phyloP scores from a whole-genome alignment of 305 asterid species.

The Fraxinus greggii region DNA sequence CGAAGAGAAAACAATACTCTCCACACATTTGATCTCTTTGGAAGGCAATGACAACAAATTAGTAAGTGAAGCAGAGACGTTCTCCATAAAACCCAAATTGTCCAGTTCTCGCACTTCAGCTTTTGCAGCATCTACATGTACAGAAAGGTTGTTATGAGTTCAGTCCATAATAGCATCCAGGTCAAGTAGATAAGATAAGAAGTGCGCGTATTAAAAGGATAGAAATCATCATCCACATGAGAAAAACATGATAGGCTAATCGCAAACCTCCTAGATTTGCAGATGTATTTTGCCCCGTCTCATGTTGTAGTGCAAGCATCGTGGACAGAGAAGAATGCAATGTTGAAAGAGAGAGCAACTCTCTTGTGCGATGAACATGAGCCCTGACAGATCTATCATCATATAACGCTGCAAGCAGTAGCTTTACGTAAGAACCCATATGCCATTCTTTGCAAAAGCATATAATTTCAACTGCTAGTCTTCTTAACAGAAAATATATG shows the following conservation, averaged over 20 bases:
- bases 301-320: conserved; percentile 70
- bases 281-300: conserved; percentile 41
- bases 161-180: conserved; percentile 5
- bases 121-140: conserved; percentile 54
- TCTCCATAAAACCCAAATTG: conserved; percentile 62
- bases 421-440: conserved; percentile 22
- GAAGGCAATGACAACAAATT: conserved; percentile 57
- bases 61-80: conserved; percentile 57
- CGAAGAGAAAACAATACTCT: conserved; percentile 74
- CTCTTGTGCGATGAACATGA: conserved; percentile 78
- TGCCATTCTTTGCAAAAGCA: conserved; percentile 14
- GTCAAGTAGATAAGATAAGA: conserved; percentile 5
- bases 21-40: conserved; percentile 68
- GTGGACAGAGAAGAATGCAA: conserved; percentile 79
- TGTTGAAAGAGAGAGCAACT: conserved; percentile 67
- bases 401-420: conserved; percentile 61
- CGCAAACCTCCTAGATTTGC: conserved; percentile 58
- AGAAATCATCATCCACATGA: not conserved
- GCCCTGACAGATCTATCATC: conserved; percentile 91
- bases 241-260: conserved; percentile 9
- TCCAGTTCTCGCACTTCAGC: conserved; percentile 66
- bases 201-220: conserved; percentile 1
- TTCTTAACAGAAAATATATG: not conserved
- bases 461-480: not conserved
- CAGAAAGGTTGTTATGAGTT: conserved; percentile 17